A percentile compares a stretch with the other conserved stretches of the same genome.
Evolutionary conservation across 1,139 yeast species (phyloP).

Genomic region (Geotrichum aggregatum): DNA sequence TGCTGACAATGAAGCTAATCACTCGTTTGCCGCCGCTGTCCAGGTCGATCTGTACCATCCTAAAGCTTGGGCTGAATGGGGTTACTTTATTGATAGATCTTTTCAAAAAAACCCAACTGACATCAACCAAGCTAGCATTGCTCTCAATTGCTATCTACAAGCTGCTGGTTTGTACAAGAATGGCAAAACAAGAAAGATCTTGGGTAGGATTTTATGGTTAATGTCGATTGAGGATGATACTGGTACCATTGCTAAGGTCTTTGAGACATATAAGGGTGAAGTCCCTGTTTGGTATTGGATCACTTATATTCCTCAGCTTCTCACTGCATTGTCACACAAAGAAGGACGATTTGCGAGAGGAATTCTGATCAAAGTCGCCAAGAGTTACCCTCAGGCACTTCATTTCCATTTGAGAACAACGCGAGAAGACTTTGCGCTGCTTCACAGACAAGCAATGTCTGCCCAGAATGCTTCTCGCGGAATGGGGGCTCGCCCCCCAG

Average conservation of each 20-base stretch:
- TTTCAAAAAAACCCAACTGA: constrained; percentile 82
- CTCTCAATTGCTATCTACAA: constrained; percentile 91
- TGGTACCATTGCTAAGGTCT: constrained; percentile 80
- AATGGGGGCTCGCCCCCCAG: constrained; percentile 14
- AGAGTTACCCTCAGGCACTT: constrained; percentile 93
- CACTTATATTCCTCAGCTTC: constrained; percentile 88
- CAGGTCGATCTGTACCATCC: constrained; percentile 91
- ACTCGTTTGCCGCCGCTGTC: constrained; percentile 95
- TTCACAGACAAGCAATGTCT: constrained; percentile 71
- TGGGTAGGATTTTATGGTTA: constrained; percentile 91
- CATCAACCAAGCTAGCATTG: constrained; percentile 83
- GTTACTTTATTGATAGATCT: constrained; percentile 84
- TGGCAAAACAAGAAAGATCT: constrained; percentile 79
- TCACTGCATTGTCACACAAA: constrained; percentile 82
- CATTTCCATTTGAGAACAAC: constrained; percentile 95
- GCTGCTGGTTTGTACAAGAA: constrained; percentile 96
- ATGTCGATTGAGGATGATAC: constrained; percentile 83
- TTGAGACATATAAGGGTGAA: constrained; percentile 90
- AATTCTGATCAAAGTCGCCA: constrained; percentile 85
- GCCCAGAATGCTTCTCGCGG: constrained; percentile 33
- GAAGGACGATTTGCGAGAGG: constrained; percentile 88
- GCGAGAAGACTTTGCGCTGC: constrained; percentile 84
- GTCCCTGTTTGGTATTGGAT: constrained; percentile 99
- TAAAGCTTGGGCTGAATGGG: constrained; percentile 99
- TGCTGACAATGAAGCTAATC: constrained; percentile 91